phyloP scores from a whole-genome alignment of 1,139 yeast genomes.

The Saccharomyces pastorianus region DNA sequence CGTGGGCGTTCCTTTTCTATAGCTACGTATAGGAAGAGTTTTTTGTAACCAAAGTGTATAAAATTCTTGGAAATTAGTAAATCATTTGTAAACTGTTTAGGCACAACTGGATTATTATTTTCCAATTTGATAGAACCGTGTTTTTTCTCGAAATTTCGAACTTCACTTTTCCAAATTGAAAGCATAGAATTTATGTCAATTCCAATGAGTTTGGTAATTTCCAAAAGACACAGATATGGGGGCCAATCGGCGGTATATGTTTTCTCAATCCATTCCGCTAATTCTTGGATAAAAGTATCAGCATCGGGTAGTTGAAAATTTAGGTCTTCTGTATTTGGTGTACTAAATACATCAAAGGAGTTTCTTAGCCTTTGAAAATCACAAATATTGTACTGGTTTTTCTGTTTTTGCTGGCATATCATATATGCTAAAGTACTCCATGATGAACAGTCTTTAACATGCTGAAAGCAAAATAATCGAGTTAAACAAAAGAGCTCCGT shows the following conservation, averaged over 20 bases:
- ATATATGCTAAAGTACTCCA: conserved; percentile 33
- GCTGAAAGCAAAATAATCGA: conserved; percentile 30
- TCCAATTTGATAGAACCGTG: conserved; percentile 7
- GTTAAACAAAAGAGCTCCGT: conserved; percentile 14
- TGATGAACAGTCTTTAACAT: conserved; percentile 38
- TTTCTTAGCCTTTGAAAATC: conserved; percentile 1
- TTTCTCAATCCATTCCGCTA: conserved; percentile 12
- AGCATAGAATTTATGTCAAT: not conserved
- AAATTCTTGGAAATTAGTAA: conserved; percentile 5
- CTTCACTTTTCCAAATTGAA: conserved; percentile 14
- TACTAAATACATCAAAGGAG: not conserved
- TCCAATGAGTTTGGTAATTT: conserved; percentile 2
- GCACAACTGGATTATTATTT: conserved; percentile 12
- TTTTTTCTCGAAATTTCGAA: conserved; percentile 11
- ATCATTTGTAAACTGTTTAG: conserved; percentile 5
- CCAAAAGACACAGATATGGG: conserved; percentile 19
- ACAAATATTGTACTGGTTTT: not conserved
- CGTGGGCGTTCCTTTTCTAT: not conserved
- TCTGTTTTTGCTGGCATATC: conserved; percentile 8
- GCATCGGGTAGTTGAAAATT: conserved; percentile 1
- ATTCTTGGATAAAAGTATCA: conserved; percentile 3
- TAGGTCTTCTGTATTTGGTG: not conserved
- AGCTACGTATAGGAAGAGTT: conserved; percentile 6
- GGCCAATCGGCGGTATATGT: conserved; percentile 20
- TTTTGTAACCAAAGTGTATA: conserved; percentile 14